These are phyloP conservation scores for Cyberlindnera subsufficiens DNA, from an alignment of 805 yeast genomes.

Conservation along the genomic window DNA sequence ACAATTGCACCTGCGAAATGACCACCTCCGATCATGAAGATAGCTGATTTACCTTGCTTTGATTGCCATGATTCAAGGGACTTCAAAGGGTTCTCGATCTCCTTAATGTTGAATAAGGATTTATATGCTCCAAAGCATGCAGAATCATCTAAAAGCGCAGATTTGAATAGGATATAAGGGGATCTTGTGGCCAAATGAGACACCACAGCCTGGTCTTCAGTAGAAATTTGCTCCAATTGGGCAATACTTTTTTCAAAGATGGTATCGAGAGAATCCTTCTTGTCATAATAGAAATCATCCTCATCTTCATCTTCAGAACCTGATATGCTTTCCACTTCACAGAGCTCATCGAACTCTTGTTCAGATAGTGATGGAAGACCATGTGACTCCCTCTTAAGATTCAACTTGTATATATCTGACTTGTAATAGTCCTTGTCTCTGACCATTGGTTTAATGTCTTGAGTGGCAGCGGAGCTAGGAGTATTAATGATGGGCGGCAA, in stretches of 20 bases:
- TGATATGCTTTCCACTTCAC: constrained; percentile 51
- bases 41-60: constrained; percentile 49
- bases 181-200: constrained; percentile 64
- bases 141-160: constrained; percentile 36
- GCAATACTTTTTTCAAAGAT: constrained; percentile 18
- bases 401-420: constrained; percentile 53
- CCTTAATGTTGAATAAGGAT: constrained; percentile 41
- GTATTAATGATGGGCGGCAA: no score
- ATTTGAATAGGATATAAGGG: constrained; percentile 57
- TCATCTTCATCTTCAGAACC: constrained; percentile 43
- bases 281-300: constrained; percentile 20
- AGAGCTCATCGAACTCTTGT: constrained; percentile 51
- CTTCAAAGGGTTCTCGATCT: constrained; percentile 44
- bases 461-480: constrained; percentile 10
- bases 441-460: neutral
- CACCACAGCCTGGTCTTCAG: constrained; percentile 27
- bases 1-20: constrained; percentile 96
- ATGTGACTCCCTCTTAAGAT: constrained; percentile 46
- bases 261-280: constrained; percentile 15
- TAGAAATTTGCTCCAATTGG: constrained; percentile 14
- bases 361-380: constrained; percentile 44
- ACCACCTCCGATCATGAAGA: constrained; percentile 95
- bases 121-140: constrained; percentile 63
- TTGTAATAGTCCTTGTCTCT: constrained; percentile 42
- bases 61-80: constrained; percentile 36